Percentiles rank a stretch among this genome's conserved stretches.
Evolutionary conservation across 495 filamentous ascomycete species (phyloP).

Genomic region (Pseudoneurospora amorphoporcata): DNA sequence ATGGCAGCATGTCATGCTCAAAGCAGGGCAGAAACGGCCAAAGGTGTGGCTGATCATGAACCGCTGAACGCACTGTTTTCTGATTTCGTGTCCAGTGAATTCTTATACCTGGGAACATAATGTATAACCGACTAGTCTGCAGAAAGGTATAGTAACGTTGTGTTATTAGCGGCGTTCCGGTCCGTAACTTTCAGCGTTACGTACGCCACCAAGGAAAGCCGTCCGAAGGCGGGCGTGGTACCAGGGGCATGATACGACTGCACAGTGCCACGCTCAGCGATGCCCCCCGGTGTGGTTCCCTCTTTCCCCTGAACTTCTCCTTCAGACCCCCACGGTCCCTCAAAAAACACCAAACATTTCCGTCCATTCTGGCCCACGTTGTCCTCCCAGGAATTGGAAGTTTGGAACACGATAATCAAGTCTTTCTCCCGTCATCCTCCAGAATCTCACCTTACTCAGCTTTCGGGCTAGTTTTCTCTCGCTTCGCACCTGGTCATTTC

Average conservation of each 20-base stretch:
- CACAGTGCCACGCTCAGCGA: neutral
- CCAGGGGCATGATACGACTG: neutral
- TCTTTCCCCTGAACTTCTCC: neutral
- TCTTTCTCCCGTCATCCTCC: neutral
- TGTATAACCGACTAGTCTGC: neutral
- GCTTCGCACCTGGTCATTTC: conserved; percentile 7
- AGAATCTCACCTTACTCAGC: conserved; percentile 16
- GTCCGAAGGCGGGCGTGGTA: neutral
- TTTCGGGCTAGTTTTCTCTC: conserved; percentile 18
- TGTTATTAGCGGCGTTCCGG: neutral
- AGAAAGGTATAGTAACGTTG: neutral
- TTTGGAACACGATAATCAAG: neutral
- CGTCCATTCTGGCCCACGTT: neutral
- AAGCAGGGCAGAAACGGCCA: neutral
- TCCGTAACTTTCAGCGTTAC: neutral
- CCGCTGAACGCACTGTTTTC: neutral
- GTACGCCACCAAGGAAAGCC: neutral
- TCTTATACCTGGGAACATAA: neutral
- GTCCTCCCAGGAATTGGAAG: neutral
- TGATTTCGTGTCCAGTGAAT: neutral
- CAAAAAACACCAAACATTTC: neutral
- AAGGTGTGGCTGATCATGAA: neutral
- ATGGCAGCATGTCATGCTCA: neutral
- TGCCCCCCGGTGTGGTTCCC: neutral
- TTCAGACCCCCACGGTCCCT: neutral